Evolutionary conservation across 306 rosid genomes (phyloP).

Genomic region (Cucurbita pepo): DNA sequence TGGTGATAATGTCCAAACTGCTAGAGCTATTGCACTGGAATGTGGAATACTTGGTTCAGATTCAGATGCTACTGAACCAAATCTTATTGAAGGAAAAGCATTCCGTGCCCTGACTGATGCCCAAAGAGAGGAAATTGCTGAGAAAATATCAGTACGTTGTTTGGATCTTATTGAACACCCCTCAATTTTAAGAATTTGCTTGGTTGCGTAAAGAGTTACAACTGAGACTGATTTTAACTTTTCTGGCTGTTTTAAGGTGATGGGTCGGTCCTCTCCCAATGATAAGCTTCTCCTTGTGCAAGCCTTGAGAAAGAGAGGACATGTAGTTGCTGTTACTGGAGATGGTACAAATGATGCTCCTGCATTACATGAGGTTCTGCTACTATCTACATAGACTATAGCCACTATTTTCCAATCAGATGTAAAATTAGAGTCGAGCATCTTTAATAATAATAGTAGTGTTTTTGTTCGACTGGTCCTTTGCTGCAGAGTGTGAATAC

Average conservation of each 20-base stretch:
- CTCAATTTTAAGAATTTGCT: background rate
- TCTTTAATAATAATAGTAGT: background rate
- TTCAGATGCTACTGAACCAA: conserved; percentile 39
- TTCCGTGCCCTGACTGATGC: conserved; percentile 50
- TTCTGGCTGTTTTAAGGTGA: conserved; percentile 34
- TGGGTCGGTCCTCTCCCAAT: conserved; percentile 89
- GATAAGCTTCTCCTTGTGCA: conserved; percentile 91
- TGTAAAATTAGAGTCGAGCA: background rate
- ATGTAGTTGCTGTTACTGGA: conserved; percentile 86
- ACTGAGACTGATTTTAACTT: conserved; percentile 2
- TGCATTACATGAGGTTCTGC: conserved; percentile 69
- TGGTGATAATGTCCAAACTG: conserved; percentile 86
- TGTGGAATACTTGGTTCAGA: conserved; percentile 67
- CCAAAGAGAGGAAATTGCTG: conserved; percentile 41
- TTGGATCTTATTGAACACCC: background rate
- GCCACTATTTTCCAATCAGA: background rate
- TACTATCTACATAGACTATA: background rate
- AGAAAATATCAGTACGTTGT: conserved; percentile 43
- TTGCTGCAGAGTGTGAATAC: background rate
- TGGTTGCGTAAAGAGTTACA: background rate
- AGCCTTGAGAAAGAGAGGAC: conserved; percentile 63
- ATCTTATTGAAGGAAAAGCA: conserved; percentile 61
- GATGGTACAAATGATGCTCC: conserved; percentile 96
- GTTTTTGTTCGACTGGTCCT: background rate
- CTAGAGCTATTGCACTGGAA: conserved; percentile 81